Evolutionary conservation across 306 rosid genomes (phyloP), one percentile per base, ranked within the genome.

Genomic region (Cicer chorassanicum): DNA sequence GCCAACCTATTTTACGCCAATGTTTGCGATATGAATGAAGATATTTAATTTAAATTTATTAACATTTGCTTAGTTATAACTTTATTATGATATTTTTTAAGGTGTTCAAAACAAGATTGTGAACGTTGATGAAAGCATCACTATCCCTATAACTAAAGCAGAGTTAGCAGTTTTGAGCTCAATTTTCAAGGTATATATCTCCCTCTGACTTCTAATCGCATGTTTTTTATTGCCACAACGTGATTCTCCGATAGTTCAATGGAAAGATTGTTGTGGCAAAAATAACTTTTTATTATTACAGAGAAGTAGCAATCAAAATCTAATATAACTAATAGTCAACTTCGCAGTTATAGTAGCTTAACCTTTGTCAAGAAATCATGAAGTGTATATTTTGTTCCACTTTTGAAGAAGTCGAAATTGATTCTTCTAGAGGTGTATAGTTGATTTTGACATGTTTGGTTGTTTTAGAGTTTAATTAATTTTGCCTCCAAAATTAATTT

Each of bases 41-140:
- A 55, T 15, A 38, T 46, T 72, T 12, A 51, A 24, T 46, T 72
- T 12, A 57, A 24, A 21, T 36, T 48, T 24, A 51, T 21, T 19
- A 65, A 15, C 54, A 15, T 68, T 34, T 68, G 34, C 72, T 56
- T 19, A 11, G 61, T 68, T 40, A 82, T 79, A 41, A 78, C 73
- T 46, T 57, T 62, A 43, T 24, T 53, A 4, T 81, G 73, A 16
- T 24, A 38, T 70, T 82, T 68, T 75, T 82, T 54, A 72, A 93
- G 97, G 85, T 73, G 97, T 93, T 79, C 97, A 93, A 74, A 90
- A 93, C 94, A 91, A 81, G 85, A 84, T 88, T 54, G 78, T 82
- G 79, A 87, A 93, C 50, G 18, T 87, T 78, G 96, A 93, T 6
- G 96, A 91, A 75, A 93, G 21, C 76, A 82, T 93, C 78, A 87